A percentile compares a stretch with the other conserved stretches of the same genome.
Conservation (phyloP, 148 eudicot genomes). For the Dianthus caryophyllus region DNA sequence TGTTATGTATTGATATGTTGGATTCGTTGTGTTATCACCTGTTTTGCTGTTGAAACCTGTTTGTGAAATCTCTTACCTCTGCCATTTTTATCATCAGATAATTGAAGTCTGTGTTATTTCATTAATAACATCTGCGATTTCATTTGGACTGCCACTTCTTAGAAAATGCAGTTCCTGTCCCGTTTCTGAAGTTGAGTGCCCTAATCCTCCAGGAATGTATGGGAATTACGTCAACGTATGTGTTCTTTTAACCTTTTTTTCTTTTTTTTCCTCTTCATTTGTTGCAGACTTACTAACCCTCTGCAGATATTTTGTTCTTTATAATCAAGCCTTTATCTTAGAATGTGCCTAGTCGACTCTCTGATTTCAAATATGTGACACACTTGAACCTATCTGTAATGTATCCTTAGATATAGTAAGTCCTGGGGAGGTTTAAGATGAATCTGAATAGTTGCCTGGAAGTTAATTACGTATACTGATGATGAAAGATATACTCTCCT, state of each 20-base stretch:
- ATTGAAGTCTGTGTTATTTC: constrained; percentile 92
- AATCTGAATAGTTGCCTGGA: background rate
- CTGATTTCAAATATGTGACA: background rate
- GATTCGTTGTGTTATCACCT: background rate
- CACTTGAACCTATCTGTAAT: background rate
- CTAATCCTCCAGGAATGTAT: constrained; percentile 93
- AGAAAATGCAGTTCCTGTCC: constrained; percentile 93
- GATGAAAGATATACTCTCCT: background rate
- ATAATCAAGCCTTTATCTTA: background rate
- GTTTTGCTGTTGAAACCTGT: background rate
- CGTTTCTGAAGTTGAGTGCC: constrained; percentile 76
- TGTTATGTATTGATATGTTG: constrained; percentile 7
- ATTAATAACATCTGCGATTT: constrained; percentile 74
- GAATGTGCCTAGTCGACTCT: background rate
- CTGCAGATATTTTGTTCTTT: background rate
- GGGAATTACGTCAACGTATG: constrained; percentile 98
- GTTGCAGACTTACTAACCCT: background rate
- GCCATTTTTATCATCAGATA: constrained; percentile 42
- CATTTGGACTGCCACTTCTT: constrained; percentile 92
- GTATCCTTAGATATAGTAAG: background rate
- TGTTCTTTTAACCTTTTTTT: background rate
- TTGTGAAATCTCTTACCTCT: constrained; percentile 15
- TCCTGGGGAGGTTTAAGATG: background rate
- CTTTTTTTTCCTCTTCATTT: background rate
- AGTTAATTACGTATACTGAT: background rate